phyloP scores from a whole-genome alignment of 306 rosid species.

The Sindora glabra region DNA sequence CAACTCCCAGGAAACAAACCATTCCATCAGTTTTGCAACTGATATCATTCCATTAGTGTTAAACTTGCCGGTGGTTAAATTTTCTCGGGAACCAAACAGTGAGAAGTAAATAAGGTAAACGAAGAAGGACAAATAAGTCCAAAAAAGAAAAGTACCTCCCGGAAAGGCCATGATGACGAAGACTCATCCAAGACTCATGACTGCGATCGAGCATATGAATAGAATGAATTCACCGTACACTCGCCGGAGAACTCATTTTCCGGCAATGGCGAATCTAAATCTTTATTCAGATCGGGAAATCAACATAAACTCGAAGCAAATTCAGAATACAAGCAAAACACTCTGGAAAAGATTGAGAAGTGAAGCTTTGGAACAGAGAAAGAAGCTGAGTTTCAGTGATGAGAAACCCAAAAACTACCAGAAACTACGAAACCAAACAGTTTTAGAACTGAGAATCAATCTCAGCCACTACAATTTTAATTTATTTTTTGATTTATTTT shows the following conservation, averaged over 20 bases:
- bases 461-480: slow-evolving; percentile 92
- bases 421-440: slow-evolving; percentile 7
- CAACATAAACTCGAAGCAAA: not conserved
- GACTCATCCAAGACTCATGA: not conserved
- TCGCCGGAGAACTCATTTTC: slow-evolving; percentile 33
- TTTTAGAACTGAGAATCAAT: slow-evolving; percentile 36
- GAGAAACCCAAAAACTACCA: slow-evolving; percentile 13
- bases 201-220: slow-evolving; percentile 20
- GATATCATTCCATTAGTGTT: not conserved
- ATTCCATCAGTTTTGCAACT: not conserved
- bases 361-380: not conserved
- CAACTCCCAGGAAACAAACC: not conserved
- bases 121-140: not conserved
- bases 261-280: slow-evolving; percentile 19
- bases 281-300: slow-evolving; percentile 18
- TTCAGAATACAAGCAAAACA: not conserved
- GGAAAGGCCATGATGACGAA: slow-evolving; percentile 27
- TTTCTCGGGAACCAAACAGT: slow-evolving; percentile 58
- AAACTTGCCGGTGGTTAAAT: not conserved
- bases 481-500: slow-evolving; percentile 25
- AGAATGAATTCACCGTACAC: slow-evolving; percentile 32
- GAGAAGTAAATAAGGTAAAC: not conserved
- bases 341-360: not conserved
- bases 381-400: not conserved
- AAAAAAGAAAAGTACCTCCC: slow-evolving; percentile 27